These are phyloP conservation scores for Tothia fuscella DNA, from an alignment of 2,329 filamentous ascomycete species.

Conservation along the genomic window DNA sequence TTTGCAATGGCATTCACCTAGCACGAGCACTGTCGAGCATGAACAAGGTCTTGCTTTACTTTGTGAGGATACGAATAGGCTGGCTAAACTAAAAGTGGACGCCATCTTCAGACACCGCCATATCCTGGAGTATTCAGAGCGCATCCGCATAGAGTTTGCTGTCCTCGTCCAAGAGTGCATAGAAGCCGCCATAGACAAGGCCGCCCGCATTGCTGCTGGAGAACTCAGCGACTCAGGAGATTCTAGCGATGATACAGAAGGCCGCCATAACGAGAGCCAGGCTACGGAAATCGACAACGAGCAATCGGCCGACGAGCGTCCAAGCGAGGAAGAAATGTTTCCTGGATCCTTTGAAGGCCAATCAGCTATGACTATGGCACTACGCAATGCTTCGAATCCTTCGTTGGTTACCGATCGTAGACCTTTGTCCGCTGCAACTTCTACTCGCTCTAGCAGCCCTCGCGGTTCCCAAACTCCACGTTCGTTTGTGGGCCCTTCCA, in stretches of 20 bases:
- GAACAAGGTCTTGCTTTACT: slow-evolving; percentile 79
- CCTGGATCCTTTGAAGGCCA: slow-evolving; percentile 45
- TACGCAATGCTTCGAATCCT: slow-evolving; percentile 38
- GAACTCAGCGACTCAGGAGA: slow-evolving; percentile 63
- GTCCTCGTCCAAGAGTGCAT: slow-evolving; percentile 93
- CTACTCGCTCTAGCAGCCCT: slow-evolving; percentile 75
- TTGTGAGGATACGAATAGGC: slow-evolving; percentile 79
- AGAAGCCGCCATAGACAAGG: slow-evolving; percentile 79
- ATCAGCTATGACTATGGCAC: slow-evolving; percentile 44
- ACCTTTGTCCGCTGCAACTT: slow-evolving; percentile 54
- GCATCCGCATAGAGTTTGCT: slow-evolving; percentile 88
- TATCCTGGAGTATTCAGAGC: slow-evolving; percentile 91
- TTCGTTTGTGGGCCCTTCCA: slow-evolving; percentile 55
- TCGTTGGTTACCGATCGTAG: slow-evolving; percentile 28
- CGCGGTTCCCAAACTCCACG: slow-evolving; percentile 83
- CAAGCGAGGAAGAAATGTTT: slow-evolving; percentile 44
- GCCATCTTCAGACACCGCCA: slow-evolving; percentile 81
- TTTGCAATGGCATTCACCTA: slow-evolving; percentile 90
- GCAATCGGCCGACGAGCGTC: slow-evolving; percentile 30
- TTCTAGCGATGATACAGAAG: slow-evolving; percentile 18
- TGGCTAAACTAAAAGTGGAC: slow-evolving; percentile 81
- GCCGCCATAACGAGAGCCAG: slow-evolving; percentile 38
- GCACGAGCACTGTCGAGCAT: slow-evolving; percentile 80
- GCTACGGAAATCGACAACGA: slow-evolving; percentile 37
- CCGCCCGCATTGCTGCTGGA: slow-evolving; percentile 75